Base-by-base conservation (phyloP, 129 eudicot genomes). In the Deinandra increscens region DNA sequence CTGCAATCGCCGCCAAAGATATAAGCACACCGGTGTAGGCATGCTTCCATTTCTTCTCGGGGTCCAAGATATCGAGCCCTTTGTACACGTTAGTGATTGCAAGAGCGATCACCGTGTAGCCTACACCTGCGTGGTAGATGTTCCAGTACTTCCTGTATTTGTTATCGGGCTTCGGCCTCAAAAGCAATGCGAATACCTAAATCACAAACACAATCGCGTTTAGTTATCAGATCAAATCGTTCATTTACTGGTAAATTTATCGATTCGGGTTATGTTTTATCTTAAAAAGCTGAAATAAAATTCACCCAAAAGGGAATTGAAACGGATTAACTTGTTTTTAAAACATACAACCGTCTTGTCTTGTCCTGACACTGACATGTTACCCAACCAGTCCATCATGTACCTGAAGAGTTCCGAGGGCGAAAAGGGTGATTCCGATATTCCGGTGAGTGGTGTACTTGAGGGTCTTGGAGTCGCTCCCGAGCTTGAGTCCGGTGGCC, bases 121-220 rank as follows among this genome's bases (percentile, higher is more conserved):
- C 96, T 17, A 78, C 45, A 7, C 72, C 7, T 14, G 56, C 83
- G 60, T 92, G 96, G 89, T 86, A 89, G 60, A 92, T 62, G 86
- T 89, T 92, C 98, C 96, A 86, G 80, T 86, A 86, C 5, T 77
- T 39, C 69, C 98, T 88, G 86, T 68, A 86, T 70, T 87, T 86
- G 88, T 92, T 82, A 54, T 92, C 96, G 26, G 91, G 91, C 85
- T 84, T 81, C 7, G 96, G 98, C 83, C 98, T 89, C 81, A 92
- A 60, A 13, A 92, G 83, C 66, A 92, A 73, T 13, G 96, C 98
- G 66, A 84, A 86, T 17, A 79, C 84, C 97, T 89, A 62, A 26
- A 59, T 20, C 36, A 36, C 62, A 60, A 69, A 45, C 56, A 66
- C 15, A 54, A 44, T 64, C 38, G 60, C 19, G 4, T 41, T 71